Evolutionary conservation across 805 yeast genomes (phyloP).

Genomic region (Candida stauntonica): DNA sequence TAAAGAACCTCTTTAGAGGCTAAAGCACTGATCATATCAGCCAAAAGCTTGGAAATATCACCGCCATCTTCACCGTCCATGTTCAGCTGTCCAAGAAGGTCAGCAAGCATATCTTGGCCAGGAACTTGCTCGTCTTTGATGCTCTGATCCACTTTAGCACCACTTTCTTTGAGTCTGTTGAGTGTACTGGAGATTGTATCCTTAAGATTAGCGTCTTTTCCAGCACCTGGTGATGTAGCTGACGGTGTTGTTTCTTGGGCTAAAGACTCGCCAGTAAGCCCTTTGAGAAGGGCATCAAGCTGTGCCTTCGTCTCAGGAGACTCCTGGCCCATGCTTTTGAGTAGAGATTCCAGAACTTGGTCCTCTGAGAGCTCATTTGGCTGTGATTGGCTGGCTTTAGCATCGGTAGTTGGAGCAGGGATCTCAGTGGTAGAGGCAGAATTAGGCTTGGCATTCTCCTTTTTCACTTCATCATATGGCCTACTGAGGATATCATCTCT

Average conservation of each 20-base stretch:
- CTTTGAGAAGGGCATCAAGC: conserved; percentile 40
- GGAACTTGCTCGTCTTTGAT: conserved; percentile 47
- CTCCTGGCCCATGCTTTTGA: conserved; percentile 34
- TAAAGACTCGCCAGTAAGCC: conserved; percentile 16
- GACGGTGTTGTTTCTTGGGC: not conserved
- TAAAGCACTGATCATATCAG: conserved; percentile 75
- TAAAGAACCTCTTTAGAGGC: conserved; percentile 81
- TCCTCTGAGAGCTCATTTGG: conserved; percentile 3
- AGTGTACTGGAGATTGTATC: conserved; percentile 76
- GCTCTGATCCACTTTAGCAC: conserved; percentile 62
- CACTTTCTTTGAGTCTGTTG: conserved; percentile 72
- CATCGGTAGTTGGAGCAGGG: not conserved
- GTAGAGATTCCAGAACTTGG: conserved; percentile 26
- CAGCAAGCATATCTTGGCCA: conserved; percentile 48
- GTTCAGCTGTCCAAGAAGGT: conserved; percentile 60
- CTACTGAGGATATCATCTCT: conserved; percentile 63
- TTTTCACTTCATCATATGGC: conserved; percentile 28
- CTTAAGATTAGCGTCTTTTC: conserved; percentile 42
- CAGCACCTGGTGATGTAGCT: not conserved
- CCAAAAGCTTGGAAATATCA: conserved; percentile 60
- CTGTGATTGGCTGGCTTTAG: not conserved
- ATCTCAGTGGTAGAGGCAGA: conserved; percentile 3
- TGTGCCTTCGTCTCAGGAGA: conserved; percentile 50
- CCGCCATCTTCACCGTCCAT: conserved; percentile 39
- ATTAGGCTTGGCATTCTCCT: conserved; percentile 12